These are phyloP conservation scores for Nitzschia sp. DNA, from an alignment of 108 stramenopile species.

Conservation along the genomic window DNA sequence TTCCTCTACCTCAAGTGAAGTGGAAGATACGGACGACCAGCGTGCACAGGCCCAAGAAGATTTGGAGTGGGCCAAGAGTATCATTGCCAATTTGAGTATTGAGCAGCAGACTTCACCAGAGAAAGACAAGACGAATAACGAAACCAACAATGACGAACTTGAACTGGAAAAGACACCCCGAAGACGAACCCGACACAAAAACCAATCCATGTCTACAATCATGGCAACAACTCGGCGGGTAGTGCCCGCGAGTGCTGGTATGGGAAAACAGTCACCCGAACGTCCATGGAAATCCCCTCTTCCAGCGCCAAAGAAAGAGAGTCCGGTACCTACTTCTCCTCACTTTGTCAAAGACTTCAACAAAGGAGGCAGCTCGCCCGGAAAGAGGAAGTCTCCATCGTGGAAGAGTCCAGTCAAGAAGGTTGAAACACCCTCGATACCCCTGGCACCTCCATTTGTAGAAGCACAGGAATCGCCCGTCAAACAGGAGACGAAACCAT, in stretches of 20 bases:
- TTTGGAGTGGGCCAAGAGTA: conserved; percentile 17
- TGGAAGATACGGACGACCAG: not conserved
- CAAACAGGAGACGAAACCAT: not conserved
- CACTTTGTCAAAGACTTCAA: too few species aligned
- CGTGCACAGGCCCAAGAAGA: not conserved
- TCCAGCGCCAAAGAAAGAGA: too few species aligned
- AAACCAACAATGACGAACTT: not conserved
- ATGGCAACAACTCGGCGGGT: conserved; percentile 13
- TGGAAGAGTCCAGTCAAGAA: conserved; percentile 5
- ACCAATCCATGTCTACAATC: conserved; percentile 4
- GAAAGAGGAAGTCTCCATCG: conserved; percentile 17
- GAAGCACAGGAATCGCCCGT: not conserved
- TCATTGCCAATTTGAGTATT: conserved; percentile 10
- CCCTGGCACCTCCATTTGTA: not conserved
- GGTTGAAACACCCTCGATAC: not conserved
- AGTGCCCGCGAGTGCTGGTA: not conserved
- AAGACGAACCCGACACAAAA: conserved; percentile 6
- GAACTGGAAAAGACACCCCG: not conserved
- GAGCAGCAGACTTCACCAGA: not conserved
- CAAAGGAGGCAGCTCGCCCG: not conserved
- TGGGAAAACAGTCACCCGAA: too few species aligned
- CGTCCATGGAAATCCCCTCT: too few species aligned
- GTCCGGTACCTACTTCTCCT: too few species aligned
- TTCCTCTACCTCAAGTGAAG: not conserved
- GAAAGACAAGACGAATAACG: not conserved